phyloP scores from a whole-genome alignment of 1,284 basidiomycete genomes.

The Rugosomyces carneus region DNA sequence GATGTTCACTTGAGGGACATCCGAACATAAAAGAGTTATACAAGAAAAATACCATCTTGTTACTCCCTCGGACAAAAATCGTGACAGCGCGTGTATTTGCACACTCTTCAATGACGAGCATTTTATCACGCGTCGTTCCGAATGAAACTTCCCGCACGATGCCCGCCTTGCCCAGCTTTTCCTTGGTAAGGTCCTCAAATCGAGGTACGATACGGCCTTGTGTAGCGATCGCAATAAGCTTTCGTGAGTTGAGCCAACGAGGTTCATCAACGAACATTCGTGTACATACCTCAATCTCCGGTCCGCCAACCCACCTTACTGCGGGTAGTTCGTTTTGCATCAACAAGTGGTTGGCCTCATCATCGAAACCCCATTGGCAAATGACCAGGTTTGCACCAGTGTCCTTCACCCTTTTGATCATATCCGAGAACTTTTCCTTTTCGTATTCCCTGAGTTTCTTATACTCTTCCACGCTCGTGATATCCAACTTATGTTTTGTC shows the following conservation, averaged over 20 bases:
- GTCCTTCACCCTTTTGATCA: constrained; percentile 97
- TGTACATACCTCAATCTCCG: constrained; percentile 86
- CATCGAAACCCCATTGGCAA: constrained; percentile 99
- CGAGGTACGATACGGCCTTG: constrained; percentile 97
- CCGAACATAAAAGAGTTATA: not conserved
- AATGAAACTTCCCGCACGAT: constrained; percentile 92
- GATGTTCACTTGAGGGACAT: not conserved
- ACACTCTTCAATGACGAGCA: constrained; percentile 98
- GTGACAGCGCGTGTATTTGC: constrained; percentile 96
- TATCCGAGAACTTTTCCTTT: constrained; percentile 91
- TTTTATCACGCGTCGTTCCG: constrained; percentile 97
- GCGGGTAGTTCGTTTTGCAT: constrained; percentile 98
- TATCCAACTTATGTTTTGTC: constrained; percentile 99
- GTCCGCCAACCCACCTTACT: constrained; percentile 99
- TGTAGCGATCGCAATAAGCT: constrained; percentile 98
- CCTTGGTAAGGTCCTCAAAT: constrained; percentile 90
- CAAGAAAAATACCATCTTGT: constrained; percentile 84
- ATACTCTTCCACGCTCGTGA: constrained; percentile 97
- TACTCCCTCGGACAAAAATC: constrained; percentile 94
- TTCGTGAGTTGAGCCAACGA: constrained; percentile 1
- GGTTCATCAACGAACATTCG: not conserved
- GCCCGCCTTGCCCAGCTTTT: constrained; percentile 91
- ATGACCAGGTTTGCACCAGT: constrained; percentile 99
- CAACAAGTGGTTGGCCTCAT: constrained; percentile 96
- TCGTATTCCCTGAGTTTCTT: constrained; percentile 94